phyloP scores from a whole-genome alignment of 106 monocot genomes.

The Posidonia australis region DNA sequence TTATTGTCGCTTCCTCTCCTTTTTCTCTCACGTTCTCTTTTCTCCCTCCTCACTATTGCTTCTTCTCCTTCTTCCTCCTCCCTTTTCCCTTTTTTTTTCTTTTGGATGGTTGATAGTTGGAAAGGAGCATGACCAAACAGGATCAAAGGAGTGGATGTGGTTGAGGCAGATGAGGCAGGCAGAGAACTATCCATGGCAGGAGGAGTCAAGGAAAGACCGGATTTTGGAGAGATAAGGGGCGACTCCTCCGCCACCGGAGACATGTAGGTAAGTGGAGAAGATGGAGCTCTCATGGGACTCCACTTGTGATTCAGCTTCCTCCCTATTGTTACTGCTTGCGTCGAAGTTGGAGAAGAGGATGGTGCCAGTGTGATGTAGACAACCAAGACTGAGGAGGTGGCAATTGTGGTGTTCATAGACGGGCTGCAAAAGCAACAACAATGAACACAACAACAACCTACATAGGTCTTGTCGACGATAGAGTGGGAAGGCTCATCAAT shows the following conservation, averaged over 20 bases:
- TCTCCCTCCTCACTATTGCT: too few species aligned
- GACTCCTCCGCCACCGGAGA: conserved; percentile 11
- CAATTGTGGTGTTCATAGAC: too few species aligned
- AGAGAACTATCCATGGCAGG: conserved; percentile 28
- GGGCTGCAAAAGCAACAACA: too few species aligned
- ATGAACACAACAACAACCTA: too few species aligned
- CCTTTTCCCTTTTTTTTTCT: too few species aligned
- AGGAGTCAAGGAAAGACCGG: conserved; percentile 54
- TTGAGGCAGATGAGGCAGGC: conserved; percentile 88
- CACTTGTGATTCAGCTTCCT: conserved; percentile 18
- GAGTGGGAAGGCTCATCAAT: too few species aligned
- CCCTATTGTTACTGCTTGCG: conserved; percentile 29
- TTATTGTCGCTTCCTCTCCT: too few species aligned
- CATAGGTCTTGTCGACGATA: too few species aligned
- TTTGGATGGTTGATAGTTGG: too few species aligned
- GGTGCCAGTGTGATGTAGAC: neutral
- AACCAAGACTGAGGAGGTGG: too few species aligned
- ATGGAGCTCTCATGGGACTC: conserved; percentile 31
- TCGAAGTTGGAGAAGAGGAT: conserved; percentile 38
- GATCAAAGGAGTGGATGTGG: conserved; percentile 69
- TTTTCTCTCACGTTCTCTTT: too few species aligned
- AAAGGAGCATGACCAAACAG: conserved; percentile 78
- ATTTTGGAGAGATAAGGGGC: conserved; percentile 43
- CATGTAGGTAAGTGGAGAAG: conserved; percentile 53
- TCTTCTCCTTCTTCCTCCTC: too few species aligned